Base-by-base conservation (phyloP, 2,329 filamentous ascomycete species). In the Scedosporium minutisporum region DNA sequence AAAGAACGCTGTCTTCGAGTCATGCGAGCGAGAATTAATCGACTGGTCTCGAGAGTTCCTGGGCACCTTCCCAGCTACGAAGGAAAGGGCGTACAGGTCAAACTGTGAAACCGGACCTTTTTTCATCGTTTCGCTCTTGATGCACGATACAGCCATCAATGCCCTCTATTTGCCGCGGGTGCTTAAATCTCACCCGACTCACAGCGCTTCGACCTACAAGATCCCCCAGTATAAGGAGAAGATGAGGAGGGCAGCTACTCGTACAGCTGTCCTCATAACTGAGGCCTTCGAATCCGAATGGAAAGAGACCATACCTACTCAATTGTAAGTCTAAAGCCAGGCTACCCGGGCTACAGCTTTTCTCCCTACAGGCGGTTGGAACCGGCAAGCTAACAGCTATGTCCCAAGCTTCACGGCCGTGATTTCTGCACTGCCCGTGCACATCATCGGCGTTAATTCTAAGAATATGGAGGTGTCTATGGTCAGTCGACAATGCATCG, bases 231-330 rank as follows among this genome's bases (percentile, higher is more conserved):
- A 62, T 51, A 38, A 21, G 21, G 44, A 48, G 10, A 55, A 44
- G 25, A 62, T 62, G 60, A 57, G 60, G 14, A 46, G 60, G 14
- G 60, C 60, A 41, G 60, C 60, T 7, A 53, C 41, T 18, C 60
- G 60, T 21, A 62, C 60, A 10, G 46, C 48, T n/a, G 48, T 62
- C 4, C 46, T 62, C 5, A 51, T 51, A 16, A 51, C 46, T 6
- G 60, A 62, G 41, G 60, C 60, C 46, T 42, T 62, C 14, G 25
- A 46, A 5, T 62, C 60, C 7, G 60, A 62, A 16, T 62, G 60
- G 60, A 46, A 18, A 38, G 60, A 62, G 10, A 55, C 33, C 1
- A 62, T 62, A n/a, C 60, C 60, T 12, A 62, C 60, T 3, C 60
- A 62, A 9, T 62, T 62, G 60, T 62, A 41, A 18, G 60, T 41